Percentiles rank a stretch among this genome's conserved stretches.
phyloP scores from a whole-genome alignment of 2,329 filamentous ascomycete genomes.

The Leptoxyphium fumago region DNA sequence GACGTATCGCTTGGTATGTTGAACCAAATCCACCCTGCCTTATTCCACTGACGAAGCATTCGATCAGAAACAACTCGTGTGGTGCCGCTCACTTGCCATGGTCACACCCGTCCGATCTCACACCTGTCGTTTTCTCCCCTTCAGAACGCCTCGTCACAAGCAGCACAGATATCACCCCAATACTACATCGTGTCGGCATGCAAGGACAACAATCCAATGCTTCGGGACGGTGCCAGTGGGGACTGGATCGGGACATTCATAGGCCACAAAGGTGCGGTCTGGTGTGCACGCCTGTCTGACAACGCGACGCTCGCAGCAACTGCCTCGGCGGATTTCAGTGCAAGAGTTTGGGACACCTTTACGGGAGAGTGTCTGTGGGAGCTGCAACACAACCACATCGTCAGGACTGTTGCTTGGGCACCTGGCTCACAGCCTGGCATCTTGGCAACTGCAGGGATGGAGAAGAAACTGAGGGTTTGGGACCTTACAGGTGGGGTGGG shows the following conservation, averaged over 20 bases:
- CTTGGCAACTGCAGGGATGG: conserved; percentile 82
- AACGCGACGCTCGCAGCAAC: conserved; percentile 83
- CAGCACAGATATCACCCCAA: conserved; percentile 8
- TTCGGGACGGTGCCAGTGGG: conserved; percentile 86
- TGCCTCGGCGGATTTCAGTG: conserved; percentile 79
- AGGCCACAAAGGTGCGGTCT: conserved; percentile 95
- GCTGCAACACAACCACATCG: conserved; percentile 86
- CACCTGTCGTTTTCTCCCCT: conserved; percentile 81
- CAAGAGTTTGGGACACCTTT: conserved; percentile 94
- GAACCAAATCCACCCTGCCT: conserved; percentile 36
- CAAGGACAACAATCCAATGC: conserved; percentile 92
- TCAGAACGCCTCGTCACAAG: conserved; percentile 26
- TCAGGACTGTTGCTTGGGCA: conserved; percentile 76
- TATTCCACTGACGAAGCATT: conserved; percentile 57
- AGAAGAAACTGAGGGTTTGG: conserved; percentile 92
- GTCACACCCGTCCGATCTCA: conserved; percentile 81
- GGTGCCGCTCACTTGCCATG: conserved; percentile 85
- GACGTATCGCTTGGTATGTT: conserved; percentile 13
- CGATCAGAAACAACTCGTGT: conserved; percentile 37
- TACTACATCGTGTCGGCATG: conserved; percentile 81
- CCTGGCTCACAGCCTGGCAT: conserved; percentile 55
- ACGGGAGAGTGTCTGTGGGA: conserved; percentile 80
- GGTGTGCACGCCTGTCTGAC: conserved; percentile 82
- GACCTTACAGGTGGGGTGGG: conserved; percentile 51
- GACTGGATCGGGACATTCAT: conserved; percentile 98